A percentile compares a stretch with the other conserved stretches of the same genome.
phyloP scores from a whole-genome alignment of 106 monocot species.

The Triglochin maritima region DNA sequence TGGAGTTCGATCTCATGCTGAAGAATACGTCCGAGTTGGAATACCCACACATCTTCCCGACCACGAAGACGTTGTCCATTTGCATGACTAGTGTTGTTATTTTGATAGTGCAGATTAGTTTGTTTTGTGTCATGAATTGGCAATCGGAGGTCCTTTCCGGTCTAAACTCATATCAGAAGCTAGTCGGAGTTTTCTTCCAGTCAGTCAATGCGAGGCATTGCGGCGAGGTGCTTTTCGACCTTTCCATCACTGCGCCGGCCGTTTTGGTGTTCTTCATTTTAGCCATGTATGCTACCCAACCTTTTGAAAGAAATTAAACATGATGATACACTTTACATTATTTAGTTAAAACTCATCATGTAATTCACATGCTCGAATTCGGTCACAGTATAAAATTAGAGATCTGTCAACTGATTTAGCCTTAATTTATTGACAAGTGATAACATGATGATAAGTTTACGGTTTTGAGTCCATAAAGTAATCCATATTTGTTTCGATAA shows the following conservation, averaged over 20 bases:
- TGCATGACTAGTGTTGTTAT: background rate
- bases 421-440: too few relatives aligned
- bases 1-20: slow-evolving; percentile 17
- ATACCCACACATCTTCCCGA: slow-evolving; percentile 14
- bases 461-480: too few relatives aligned
- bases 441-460: too few relatives aligned
- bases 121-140: slow-evolving; percentile 50
- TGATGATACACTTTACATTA: too few relatives aligned
- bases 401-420: too few relatives aligned
- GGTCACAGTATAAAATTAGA: too few relatives aligned
- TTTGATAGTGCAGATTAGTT: background rate
- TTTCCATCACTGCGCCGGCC: slow-evolving; percentile 38
- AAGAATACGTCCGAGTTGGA: slow-evolving; percentile 2
- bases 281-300: slow-evolving; percentile 76
- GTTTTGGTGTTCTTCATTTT: slow-evolving; percentile 46
- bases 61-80: background rate
- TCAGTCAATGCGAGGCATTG: slow-evolving; percentile 56
- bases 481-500: too few relatives aligned
- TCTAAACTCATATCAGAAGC: slow-evolving; percentile 36
- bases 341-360: too few relatives aligned
- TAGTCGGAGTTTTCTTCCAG: slow-evolving; percentile 42
- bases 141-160: slow-evolving; percentile 26
- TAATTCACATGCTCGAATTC: too few relatives aligned
- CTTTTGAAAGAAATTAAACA: too few relatives aligned
- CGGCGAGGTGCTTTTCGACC: slow-evolving; percentile 50